Conservation (phyloP, 768 basidiomycete genomes). For the Galerina sulciceps region DNA sequence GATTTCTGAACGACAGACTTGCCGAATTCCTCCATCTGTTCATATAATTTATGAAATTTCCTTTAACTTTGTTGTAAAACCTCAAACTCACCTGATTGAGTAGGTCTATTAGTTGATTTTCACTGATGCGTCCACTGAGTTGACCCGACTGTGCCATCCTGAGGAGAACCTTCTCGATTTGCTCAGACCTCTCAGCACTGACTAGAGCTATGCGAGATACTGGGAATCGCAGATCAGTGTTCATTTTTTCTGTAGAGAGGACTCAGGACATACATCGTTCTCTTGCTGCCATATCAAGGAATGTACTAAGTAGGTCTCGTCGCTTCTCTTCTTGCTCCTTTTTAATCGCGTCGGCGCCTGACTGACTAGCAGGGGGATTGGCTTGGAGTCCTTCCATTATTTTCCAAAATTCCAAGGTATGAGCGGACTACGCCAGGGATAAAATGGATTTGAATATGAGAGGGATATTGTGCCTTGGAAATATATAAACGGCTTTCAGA, state of each 20-base stretch:
- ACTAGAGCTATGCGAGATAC: constrained; percentile 90
- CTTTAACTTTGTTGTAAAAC: neutral
- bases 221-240: constrained; percentile 30
- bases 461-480: neutral
- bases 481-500: no score
- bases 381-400: constrained; percentile 10
- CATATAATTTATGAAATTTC: neutral
- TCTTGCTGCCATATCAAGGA: constrained; percentile 77
- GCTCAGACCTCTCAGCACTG: constrained; percentile 76
- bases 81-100: constrained; percentile 75
- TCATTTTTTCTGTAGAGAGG: neutral
- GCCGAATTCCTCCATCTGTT: constrained; percentile 36
- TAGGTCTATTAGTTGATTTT: constrained; percentile 82
- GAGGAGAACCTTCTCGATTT: constrained; percentile 78
- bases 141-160: constrained; percentile 88
- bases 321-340: constrained; percentile 75
- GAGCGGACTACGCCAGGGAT: neutral
- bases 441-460: neutral
- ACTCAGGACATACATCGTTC: constrained; percentile 70
- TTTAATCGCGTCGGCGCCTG: constrained; percentile 55
- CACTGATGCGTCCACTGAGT: constrained; percentile 74
- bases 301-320: constrained; percentile 75
- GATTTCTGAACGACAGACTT: constrained; percentile 56
- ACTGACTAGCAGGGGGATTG: neutral
- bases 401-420: no score